A percentile compares a stretch with the other conserved stretches of the same genome.
Conservation (phyloP, 805 yeast genomes). For the Vanderwaltozyma polyspora region DNA sequence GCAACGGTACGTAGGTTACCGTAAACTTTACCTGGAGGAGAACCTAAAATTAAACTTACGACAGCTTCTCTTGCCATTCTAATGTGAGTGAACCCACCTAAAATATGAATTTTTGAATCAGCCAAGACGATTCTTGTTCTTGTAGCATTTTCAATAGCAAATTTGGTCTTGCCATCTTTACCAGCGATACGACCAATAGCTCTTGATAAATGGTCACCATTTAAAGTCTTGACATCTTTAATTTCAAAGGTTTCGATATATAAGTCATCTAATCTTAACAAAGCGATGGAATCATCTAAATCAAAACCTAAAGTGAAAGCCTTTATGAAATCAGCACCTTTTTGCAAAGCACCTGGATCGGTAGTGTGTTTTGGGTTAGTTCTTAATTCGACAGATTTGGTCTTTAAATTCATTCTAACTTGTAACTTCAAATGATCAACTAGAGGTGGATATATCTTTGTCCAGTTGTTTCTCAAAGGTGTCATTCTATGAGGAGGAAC, state of each 20-base stretch:
- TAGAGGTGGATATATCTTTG: slow-evolving; percentile 87
- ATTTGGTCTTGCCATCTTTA: slow-evolving; percentile 96
- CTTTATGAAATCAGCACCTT: slow-evolving; percentile 93
- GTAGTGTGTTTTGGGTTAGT: slow-evolving; percentile 70
- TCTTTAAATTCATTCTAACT: slow-evolving; percentile 86
- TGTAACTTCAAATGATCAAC: slow-evolving; percentile 92
- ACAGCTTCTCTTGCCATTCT: slow-evolving; percentile 98
- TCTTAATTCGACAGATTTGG: slow-evolving; percentile 79
- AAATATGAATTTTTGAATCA: slow-evolving; percentile 88
- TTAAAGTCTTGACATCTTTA: slow-evolving; percentile 90
- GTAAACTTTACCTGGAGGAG: slow-evolving; percentile 97
- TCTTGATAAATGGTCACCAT: slow-evolving; percentile 94
- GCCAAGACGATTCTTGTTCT: slow-evolving; percentile 97
- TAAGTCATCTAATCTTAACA: slow-evolving; percentile 86
- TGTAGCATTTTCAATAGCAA: slow-evolving; percentile 96
- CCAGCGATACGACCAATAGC: slow-evolving; percentile 99
- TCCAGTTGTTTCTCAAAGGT: slow-evolving; percentile 84
- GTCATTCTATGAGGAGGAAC: slow-evolving; percentile 98
- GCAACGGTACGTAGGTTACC: slow-evolving; percentile 96
- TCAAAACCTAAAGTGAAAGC: slow-evolving; percentile 96
- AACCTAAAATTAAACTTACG: slow-evolving; percentile 87
- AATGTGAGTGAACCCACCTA: slow-evolving; percentile 95
- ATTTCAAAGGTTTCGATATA: slow-evolving; percentile 95
- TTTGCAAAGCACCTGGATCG: slow-evolving; percentile 90
- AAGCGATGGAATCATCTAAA: slow-evolving; percentile 91